A percentile compares a stretch with the other conserved stretches of the same genome.
Conservation (phyloP, 345 rosid genomes). For the Fremontodendron californicum region DNA sequence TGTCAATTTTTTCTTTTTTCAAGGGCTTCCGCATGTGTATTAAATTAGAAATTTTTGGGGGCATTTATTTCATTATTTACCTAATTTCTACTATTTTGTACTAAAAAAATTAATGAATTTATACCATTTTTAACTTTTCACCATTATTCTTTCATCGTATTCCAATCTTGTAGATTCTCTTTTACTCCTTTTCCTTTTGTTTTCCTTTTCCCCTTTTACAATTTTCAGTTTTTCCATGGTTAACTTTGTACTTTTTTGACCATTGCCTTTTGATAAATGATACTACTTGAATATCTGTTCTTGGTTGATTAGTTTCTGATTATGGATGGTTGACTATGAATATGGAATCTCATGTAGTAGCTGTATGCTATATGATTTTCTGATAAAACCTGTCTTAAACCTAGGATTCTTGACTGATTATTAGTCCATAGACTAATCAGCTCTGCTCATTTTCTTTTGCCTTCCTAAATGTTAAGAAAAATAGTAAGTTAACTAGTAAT, state of each 20-base stretch:
- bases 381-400: neutral
- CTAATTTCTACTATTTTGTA: neutral
- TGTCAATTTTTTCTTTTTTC: neutral
- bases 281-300: neutral
- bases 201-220: neutral
- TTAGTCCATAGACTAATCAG: neutral
- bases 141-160: neutral
- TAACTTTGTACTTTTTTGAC: neutral
- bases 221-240: constrained; percentile 1
- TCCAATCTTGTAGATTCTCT: constrained; percentile 5
- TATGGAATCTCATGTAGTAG: constrained; percentile 1
- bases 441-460: neutral
- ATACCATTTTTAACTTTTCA: neutral
- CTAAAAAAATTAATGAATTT: neutral
- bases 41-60: neutral
- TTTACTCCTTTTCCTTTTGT: constrained; percentile 3
- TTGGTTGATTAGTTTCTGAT: constrained; percentile 5
- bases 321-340: constrained; percentile 4
- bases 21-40: neutral
- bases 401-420: neutral
- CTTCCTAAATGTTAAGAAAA: neutral
- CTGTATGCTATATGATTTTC: neutral
- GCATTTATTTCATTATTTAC: neutral
- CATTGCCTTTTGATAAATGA: constrained; percentile 4
- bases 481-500: neutral